Conservation (phyloP, 768 basidiomycete genomes). For the Termitomyces titanicus region DNA sequence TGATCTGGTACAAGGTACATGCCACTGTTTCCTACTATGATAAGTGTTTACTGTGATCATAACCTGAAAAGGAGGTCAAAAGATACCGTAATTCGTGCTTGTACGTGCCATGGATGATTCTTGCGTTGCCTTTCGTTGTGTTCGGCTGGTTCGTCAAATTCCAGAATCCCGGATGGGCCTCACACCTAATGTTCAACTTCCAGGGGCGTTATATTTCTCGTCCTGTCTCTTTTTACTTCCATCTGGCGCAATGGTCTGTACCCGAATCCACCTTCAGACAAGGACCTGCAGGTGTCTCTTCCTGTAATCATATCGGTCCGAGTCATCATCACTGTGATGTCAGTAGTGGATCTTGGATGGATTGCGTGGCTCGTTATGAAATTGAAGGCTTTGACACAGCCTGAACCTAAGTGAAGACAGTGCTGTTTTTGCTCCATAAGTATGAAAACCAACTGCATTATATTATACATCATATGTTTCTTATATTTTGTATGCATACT, state of each 20-base stretch:
- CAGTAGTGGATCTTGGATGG: not conserved
- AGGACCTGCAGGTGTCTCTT: not conserved
- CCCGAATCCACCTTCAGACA: not conserved
- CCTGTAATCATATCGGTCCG: not conserved
- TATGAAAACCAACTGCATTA: too few relatives aligned
- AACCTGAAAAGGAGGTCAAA: not conserved
- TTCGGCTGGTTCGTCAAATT: not conserved
- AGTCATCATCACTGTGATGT: not conserved
- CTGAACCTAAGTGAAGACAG: too few relatives aligned
- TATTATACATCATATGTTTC: too few relatives aligned
- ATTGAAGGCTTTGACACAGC: not conserved
- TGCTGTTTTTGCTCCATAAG: too few relatives aligned
- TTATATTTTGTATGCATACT: too few relatives aligned
- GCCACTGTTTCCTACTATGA: not conserved
- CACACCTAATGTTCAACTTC: too few relatives aligned
- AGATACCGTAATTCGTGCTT: not conserved
- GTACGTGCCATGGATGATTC: not conserved
- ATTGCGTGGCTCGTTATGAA: not conserved
- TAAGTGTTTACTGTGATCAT: not conserved
- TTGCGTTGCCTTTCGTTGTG: not conserved
- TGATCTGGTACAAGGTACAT: not conserved
- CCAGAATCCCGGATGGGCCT: not conserved
- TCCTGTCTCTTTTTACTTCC: not conserved
- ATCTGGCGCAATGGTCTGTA: not conserved
- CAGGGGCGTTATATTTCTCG: not conserved